These are phyloP conservation scores for Leccinum broughii DNA, from an alignment of 768 basidiomycete species.

Conservation along the genomic window DNA sequence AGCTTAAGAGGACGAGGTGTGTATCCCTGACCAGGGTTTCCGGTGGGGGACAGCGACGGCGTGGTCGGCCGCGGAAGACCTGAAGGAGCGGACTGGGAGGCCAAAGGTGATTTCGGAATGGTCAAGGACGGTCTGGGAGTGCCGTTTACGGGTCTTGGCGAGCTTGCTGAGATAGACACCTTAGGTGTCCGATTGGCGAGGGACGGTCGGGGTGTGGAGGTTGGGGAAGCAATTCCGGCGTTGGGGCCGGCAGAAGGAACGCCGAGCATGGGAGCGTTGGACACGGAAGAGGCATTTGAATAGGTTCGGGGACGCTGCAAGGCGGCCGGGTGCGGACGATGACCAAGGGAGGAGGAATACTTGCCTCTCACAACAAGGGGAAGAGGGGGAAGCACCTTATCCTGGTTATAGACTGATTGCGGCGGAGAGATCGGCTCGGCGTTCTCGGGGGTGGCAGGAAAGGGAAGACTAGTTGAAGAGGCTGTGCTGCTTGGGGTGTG, in stretches of 20 bases:
- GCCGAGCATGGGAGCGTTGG: conserved; percentile 19
- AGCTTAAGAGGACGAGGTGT: conserved; percentile 30
- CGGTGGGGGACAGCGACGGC: conserved; percentile 9
- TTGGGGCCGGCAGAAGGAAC: conserved; percentile 9
- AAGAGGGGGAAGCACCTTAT: conserved; percentile 36
- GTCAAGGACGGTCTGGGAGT: conserved; percentile 27
- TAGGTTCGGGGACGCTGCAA: conserved; percentile 36
- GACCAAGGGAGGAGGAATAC: conserved; percentile 20
- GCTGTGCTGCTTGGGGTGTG: conserved; percentile 34
- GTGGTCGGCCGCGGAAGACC: conserved; percentile 25
- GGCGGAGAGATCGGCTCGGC: conserved; percentile 17
- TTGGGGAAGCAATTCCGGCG: conserved; percentile 14
- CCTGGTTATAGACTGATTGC: conserved; percentile 18
- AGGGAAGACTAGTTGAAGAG: conserved; percentile 32
- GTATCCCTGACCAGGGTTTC: conserved; percentile 15
- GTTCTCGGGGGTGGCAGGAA: conserved; percentile 31
- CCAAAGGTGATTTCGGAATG: conserved; percentile 28
- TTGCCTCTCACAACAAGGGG: conserved; percentile 19
- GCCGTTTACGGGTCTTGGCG: conserved; percentile 17
- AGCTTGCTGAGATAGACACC: conserved; percentile 7
- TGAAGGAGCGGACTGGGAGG: conserved; percentile 13
- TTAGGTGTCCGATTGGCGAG: conserved; percentile 10
- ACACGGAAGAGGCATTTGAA: conserved; percentile 31
- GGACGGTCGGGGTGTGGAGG: conserved; percentile 14
- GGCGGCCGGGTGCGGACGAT: conserved; percentile 7